Evolutionary conservation across 495 filamentous ascomycete species (phyloP).

Genomic region (Penicilliopsis zonata): DNA sequence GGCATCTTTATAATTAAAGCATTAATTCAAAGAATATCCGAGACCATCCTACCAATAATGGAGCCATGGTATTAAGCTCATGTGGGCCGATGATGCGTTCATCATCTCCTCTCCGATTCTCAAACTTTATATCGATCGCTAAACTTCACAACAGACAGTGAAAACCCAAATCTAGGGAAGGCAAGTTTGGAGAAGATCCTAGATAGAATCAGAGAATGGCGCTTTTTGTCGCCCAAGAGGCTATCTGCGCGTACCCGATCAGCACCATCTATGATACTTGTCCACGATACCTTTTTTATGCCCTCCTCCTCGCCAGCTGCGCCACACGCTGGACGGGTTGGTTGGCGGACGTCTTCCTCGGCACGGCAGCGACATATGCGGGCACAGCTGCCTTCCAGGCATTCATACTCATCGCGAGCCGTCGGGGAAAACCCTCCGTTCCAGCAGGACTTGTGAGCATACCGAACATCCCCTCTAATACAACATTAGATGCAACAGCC

Average conservation of each 20-base stretch:
- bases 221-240: conserved; percentile 24
- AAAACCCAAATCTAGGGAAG: too few relatives aligned
- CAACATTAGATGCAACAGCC: too few relatives aligned
- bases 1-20: too few relatives aligned
- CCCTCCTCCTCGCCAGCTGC: conserved; percentile 15
- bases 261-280: conserved; percentile 25
- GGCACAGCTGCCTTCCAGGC: conserved; percentile 22
- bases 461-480: conserved; percentile 11
- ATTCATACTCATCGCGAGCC: conserved; percentile 19
- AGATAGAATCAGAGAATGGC: too few relatives aligned
- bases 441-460: conserved; percentile 14
- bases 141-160: too few relatives aligned
- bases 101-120: too few relatives aligned
- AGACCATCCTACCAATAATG: too few relatives aligned
- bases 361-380: conserved; percentile 21
- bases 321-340: conserved; percentile 23
- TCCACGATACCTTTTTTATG: conserved; percentile 24
- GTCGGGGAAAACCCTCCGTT: conserved; percentile 1
- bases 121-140: too few relatives aligned
- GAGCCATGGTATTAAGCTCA: too few relatives aligned
- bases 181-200: too few relatives aligned
- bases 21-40: too few relatives aligned
- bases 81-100: too few relatives aligned
- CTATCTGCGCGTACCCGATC: conserved; percentile 20
- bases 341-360: conserved; percentile 19